Base-by-base conservation (phyloP, 2,329 filamentous ascomycete species). In the Neonectria faginata region DNA sequence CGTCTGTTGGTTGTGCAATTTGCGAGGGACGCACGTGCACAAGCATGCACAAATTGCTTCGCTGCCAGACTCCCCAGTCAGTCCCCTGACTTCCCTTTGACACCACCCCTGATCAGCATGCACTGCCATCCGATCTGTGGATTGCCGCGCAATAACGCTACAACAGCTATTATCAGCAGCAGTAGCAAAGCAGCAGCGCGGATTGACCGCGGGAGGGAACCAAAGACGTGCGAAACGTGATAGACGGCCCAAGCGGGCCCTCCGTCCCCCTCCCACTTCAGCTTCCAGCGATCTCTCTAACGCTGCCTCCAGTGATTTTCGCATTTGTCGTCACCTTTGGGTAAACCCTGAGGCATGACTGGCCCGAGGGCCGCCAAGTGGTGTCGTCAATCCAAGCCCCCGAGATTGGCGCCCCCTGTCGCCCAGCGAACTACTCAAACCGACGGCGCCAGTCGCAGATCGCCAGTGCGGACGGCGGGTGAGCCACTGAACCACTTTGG, bases 81-180 rank as follows among this genome's bases (percentile, higher is more conserved):
- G 25, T 33, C 31, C 27, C 48, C 48, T 33, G 29, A 12, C 51
- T 60, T 65, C 62, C 50, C 60, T 58, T 63, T 60, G 60, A 44
- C 59, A 57, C n/a, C 36, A 69, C 68, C 68, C 70, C 66, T 67
- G 69, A 70, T 71, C 71, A 70, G 65, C 69, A 72, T 57, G 60
- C 64, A 66, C 63, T 52, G 65, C 67, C 67, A 68, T 73, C 63
- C 65, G 60, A 71, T 73, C 69, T 66, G 66, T 61, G 69, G 67
- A 59, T 56, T 47, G 29, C 39, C 48, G 50, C 50, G 31, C 60
- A 47, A 27, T 31, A 42, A 64, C 62, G 60, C 65, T 54, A 42
- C 41, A 50, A 54, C 47, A 57, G 5, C 14, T 29, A 36, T 5
- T 14, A 14, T 10, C 59, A 66, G 61, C 45, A 39, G 54, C 39